A percentile compares a stretch with the other conserved stretches of the same genome.
phyloP scores from a whole-genome alignment of 345 rosid genomes.

The Aquilaria yunnanensis region DNA sequence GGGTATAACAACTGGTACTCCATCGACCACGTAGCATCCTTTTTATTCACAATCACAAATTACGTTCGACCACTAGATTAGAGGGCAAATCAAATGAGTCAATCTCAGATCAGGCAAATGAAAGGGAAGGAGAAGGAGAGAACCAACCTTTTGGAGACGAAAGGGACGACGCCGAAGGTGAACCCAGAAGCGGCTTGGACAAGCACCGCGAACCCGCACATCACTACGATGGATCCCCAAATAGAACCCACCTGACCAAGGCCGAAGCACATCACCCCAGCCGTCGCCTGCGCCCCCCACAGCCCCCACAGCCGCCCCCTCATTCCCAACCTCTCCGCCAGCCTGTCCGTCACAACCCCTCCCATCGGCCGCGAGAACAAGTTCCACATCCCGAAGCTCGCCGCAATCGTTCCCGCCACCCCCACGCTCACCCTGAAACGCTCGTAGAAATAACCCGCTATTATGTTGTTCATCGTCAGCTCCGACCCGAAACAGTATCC shows the following conservation, averaged over 20 bases:
- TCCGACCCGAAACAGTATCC: constrained; percentile 71
- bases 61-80: no score
- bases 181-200: constrained; percentile 91
- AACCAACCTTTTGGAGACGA: constrained; percentile 62
- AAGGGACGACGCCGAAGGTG: constrained; percentile 76
- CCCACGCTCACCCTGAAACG: constrained; percentile 53
- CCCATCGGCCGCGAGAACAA: constrained; percentile 64
- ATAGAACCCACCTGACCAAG: constrained; percentile 64
- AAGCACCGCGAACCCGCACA: constrained; percentile 58
- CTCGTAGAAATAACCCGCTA: constrained; percentile 72
- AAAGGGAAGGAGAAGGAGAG: not conserved
- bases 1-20: no score
- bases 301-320: constrained; percentile 84
- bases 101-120: not conserved
- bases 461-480: constrained; percentile 62
- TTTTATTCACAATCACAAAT: no score
- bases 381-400: constrained; percentile 58
- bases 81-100: not conserved
- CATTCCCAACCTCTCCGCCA: constrained; percentile 56
- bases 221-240: constrained; percentile 43
- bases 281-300: constrained; percentile 63
- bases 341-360: constrained; percentile 53
- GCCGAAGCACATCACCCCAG: constrained; percentile 52
- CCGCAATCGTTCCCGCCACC: constrained; percentile 73
- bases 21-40: no score